Evolutionary conservation across 202 grass and related monocot genomes (phyloP).

Genomic region (Schoenoplectus triqueter): DNA sequence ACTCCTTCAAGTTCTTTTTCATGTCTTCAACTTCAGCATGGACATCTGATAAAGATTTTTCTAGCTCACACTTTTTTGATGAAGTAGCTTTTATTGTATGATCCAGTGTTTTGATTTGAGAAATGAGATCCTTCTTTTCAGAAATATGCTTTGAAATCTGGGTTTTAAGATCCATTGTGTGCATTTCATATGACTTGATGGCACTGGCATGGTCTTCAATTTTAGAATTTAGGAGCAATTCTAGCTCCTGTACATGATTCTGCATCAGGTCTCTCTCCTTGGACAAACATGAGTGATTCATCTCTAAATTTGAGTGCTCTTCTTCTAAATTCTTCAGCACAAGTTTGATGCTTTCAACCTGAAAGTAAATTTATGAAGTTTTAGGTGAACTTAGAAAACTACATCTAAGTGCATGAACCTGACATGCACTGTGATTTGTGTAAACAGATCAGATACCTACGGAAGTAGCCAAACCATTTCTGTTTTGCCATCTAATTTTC

Average conservation of each 20-base stretch:
- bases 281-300: conserved; percentile 54
- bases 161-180: conserved; percentile 37
- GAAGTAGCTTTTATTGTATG: conserved; percentile 30
- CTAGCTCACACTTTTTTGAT: conserved; percentile 34
- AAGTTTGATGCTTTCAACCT: conserved; percentile 68
- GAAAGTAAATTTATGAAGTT: conserved; percentile 41
- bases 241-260: conserved; percentile 61
- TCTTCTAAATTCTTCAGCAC: conserved; percentile 64
- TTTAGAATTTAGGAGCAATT: conserved; percentile 60
- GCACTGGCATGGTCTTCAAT: conserved; percentile 50
- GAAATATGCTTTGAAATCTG: conserved; percentile 42
- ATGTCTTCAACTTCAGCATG: conserved; percentile 56
- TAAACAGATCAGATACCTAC: too few relatives aligned
- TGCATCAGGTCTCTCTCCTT: conserved; percentile 67
- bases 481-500: too few relatives aligned
- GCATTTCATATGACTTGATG: conserved; percentile 53
- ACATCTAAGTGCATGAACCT: neutral
- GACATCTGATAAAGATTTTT: conserved; percentile 32
- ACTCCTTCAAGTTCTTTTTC: conserved; percentile 68
- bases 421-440: neutral
- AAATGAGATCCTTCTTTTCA: conserved; percentile 63
- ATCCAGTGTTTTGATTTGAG: conserved; percentile 33
- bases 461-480: too few relatives aligned
- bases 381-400: conserved; percentile 31
- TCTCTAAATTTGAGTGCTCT: conserved; percentile 55